phyloP scores from a whole-genome alignment of 768 basidiomycete genomes.

The Termitomyces sp. region DNA sequence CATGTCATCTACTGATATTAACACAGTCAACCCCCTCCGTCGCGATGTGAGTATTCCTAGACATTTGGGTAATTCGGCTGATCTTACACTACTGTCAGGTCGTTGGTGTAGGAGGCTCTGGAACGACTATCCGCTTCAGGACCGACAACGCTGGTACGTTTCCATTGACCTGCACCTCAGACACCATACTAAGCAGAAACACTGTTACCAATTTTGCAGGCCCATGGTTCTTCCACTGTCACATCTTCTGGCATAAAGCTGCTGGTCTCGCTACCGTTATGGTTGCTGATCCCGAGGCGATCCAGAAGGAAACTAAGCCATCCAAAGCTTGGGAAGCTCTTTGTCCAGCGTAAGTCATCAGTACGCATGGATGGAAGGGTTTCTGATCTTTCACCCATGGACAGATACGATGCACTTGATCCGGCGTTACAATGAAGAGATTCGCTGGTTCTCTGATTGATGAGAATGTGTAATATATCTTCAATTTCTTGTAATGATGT shows the following conservation, averaged over 20 bases:
- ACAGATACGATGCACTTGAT: slow-evolving; percentile 15
- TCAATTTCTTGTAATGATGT: background rate
- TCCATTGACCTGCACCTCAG: background rate
- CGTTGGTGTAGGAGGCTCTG: slow-evolving; percentile 18
- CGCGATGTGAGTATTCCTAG: slow-evolving; percentile 15
- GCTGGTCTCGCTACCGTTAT: slow-evolving; percentile 38
- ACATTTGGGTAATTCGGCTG: background rate
- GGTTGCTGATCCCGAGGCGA: slow-evolving; percentile 22
- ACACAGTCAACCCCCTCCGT: slow-evolving; percentile 41
- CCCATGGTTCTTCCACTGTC: slow-evolving; percentile 23
- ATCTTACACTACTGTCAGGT: slow-evolving; percentile 4
- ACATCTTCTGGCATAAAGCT: slow-evolving; percentile 35
- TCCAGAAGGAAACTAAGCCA: slow-evolving; percentile 11
- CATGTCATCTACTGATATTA: slow-evolving; percentile 22
- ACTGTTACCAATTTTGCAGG: slow-evolving; percentile 4
- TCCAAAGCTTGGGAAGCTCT: slow-evolving; percentile 18
- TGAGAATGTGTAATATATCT: background rate
- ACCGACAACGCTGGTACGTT: slow-evolving; percentile 19
- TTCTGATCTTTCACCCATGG: background rate
- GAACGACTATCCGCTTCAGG: slow-evolving; percentile 20
- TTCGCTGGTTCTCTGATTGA: background rate
- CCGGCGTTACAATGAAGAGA: background rate
- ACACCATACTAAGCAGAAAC: background rate
- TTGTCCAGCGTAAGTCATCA: slow-evolving; percentile 20
- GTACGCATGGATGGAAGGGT: background rate